phyloP scores from a whole-genome alignment of 495 filamentous ascomycete genomes.

The Glonium stellatum region DNA sequence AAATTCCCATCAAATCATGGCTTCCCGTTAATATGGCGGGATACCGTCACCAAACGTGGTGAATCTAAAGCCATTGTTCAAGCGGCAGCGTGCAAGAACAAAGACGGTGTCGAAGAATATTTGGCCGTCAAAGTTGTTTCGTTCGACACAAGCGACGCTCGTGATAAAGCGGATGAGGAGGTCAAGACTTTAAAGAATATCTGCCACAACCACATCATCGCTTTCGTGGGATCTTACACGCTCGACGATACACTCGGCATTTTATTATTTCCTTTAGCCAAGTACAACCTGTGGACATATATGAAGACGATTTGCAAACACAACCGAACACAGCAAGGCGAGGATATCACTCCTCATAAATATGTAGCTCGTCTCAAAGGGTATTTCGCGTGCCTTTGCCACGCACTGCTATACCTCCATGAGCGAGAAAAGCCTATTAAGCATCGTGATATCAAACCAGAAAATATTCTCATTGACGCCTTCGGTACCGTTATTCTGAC shows the following conservation, averaged over 20 bases:
- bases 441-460: conserved; percentile 4
- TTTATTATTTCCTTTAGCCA: not conserved
- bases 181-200: not conserved
- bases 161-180: not conserved
- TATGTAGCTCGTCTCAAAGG: not conserved
- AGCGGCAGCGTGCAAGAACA: not conserved
- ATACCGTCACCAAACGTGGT: not conserved
- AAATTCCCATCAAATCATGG: not conserved
- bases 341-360: not conserved
- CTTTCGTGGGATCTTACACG: not conserved
- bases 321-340: not conserved
- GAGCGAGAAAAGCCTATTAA: not conserved
- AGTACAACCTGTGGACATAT: conserved; percentile 1
- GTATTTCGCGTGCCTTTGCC: conserved; percentile 2
- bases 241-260: not conserved
- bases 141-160: not conserved
- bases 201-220: not conserved
- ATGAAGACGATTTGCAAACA: not conserved
- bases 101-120: not conserved
- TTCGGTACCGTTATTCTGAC: not conserved
- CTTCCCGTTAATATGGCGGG: not conserved
- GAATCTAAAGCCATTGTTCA: not conserved
- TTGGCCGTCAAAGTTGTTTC: not conserved
- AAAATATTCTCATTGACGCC: conserved; percentile 1
- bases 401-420: not conserved